These are phyloP conservation scores for Mucor mucedo DNA, from an alignment of 371 early-diverging fungal species.

Conservation along the genomic window DNA sequence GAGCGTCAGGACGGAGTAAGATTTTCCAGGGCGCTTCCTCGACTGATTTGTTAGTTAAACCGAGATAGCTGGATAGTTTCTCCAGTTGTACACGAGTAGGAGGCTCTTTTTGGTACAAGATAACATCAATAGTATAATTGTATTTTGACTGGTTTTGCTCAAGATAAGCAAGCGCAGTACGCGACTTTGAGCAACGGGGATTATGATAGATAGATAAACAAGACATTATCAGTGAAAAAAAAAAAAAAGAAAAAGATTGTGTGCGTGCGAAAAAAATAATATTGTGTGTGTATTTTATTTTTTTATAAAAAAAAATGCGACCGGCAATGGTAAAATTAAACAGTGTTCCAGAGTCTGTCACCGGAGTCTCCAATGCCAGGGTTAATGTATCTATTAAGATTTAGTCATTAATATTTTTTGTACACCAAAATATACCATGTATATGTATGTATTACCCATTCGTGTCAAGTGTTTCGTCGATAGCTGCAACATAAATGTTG, in stretches of 20 bases:
- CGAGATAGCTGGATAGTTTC: slow-evolving; percentile 37
- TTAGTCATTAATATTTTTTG: neutral
- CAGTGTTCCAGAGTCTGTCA: slow-evolving; percentile 71
- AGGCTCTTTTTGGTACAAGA: slow-evolving; percentile 39
- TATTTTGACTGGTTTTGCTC: slow-evolving; percentile 33
- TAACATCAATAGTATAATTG: slow-evolving; percentile 33
- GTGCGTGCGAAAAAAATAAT: slow-evolving; percentile 1
- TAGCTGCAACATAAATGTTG: slow-evolving; percentile 65
- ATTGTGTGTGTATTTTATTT: neutral
- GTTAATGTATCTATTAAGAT: slow-evolving; percentile 56
- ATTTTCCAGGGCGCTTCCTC: slow-evolving; percentile 29
- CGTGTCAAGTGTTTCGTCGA: slow-evolving; percentile 72
- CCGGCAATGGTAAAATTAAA: slow-evolving; percentile 14
- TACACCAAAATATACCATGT: neutral
- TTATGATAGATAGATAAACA: slow-evolving; percentile 45
- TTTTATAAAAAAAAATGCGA: neutral
- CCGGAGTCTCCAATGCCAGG: slow-evolving; percentile 85
- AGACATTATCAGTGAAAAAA: neutral
- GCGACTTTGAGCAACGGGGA: slow-evolving; percentile 48
- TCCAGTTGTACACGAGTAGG: slow-evolving; percentile 33
- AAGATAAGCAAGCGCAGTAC: slow-evolving; percentile 32
- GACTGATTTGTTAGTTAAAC: slow-evolving; percentile 18
- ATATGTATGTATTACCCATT: slow-evolving; percentile 51
- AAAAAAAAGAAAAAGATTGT: slow-evolving; percentile 3
- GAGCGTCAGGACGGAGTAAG: slow-evolving; percentile 43